Conservation (phyloP, 331 rosid genomes). For the Quercus lobata region DNA sequence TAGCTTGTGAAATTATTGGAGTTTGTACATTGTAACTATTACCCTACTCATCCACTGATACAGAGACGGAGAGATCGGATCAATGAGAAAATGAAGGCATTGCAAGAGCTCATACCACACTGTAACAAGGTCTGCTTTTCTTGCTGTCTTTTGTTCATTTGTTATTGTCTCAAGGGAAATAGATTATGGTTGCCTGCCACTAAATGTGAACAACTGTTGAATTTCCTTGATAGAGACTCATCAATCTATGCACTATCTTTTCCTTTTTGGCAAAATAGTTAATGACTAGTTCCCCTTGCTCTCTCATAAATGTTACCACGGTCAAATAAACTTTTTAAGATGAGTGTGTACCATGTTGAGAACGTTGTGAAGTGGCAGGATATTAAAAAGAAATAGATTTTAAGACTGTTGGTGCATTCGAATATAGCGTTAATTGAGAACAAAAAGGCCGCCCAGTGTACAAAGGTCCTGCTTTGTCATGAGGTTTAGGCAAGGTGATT, state of each 20-base stretch:
- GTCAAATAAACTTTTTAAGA: background rate
- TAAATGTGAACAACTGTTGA: background rate
- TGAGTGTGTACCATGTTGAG: background rate
- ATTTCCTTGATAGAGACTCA: background rate
- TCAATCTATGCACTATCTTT: background rate
- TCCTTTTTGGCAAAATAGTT: background rate
- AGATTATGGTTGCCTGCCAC: background rate
- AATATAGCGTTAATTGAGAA: background rate
- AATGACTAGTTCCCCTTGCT: background rate
- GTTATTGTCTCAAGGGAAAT: too few relatives aligned
- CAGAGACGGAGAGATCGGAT: conserved; percentile 92
- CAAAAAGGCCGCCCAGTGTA: background rate
- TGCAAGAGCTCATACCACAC: conserved; percentile 92
- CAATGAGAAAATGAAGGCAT: conserved; percentile 80
- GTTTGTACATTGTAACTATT: background rate
- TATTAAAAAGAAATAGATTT: background rate
- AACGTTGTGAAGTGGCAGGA: background rate
- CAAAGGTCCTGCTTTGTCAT: too few relatives aligned
- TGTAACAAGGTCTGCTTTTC: conserved; percentile 61
- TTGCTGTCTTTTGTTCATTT: too few relatives aligned
- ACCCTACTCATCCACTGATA: conserved; percentile 16
- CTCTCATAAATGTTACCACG: too few relatives aligned
- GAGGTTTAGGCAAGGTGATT: too few relatives aligned
- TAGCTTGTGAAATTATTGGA: conserved; percentile 3
- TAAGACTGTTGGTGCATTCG: background rate